Conservation (phyloP, 345 rosid genomes). For the Corchorus capsularis region DNA sequence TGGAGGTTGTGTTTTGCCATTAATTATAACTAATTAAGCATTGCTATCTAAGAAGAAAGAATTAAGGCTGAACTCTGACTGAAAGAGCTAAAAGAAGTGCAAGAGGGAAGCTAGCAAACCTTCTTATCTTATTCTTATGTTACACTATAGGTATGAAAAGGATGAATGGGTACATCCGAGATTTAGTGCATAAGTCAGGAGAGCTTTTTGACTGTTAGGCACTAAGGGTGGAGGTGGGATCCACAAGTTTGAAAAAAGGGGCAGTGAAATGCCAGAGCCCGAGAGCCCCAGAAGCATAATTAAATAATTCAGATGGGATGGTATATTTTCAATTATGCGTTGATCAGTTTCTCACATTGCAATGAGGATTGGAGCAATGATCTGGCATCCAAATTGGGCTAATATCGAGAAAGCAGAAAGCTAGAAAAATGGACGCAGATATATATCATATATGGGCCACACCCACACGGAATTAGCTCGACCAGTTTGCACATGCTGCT, state of each 20-base stretch:
- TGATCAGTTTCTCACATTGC: neutral
- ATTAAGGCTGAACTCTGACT: neutral
- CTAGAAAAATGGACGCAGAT: neutral
- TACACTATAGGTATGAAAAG: neutral
- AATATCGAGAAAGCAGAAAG: neutral
- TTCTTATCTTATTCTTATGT: neutral
- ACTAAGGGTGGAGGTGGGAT: constrained; percentile 26
- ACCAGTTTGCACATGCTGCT: neutral
- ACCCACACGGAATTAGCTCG: neutral
- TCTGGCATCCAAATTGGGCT: constrained; percentile 6
- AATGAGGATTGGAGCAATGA: constrained; percentile 1
- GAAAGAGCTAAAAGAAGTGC: neutral
- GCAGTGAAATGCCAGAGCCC: neutral
- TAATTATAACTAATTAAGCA: neutral
- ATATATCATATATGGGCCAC: neutral
- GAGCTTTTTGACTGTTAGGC: constrained; percentile 29
- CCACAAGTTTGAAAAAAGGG: constrained; percentile 28
- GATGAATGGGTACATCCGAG: neutral
- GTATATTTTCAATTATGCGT: too few species aligned
- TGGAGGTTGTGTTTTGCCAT: constrained; percentile 22
- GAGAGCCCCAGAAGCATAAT: too few species aligned
- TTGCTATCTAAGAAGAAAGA: neutral
- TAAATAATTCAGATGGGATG: too few species aligned
- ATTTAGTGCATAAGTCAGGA: constrained; percentile 26
- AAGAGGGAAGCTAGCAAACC: neutral